A percentile compares a stretch with the other conserved stretches of the same genome.
Evolutionary conservation across 345 rosid species (phyloP).

Genomic region (Alliaria petiolata): DNA sequence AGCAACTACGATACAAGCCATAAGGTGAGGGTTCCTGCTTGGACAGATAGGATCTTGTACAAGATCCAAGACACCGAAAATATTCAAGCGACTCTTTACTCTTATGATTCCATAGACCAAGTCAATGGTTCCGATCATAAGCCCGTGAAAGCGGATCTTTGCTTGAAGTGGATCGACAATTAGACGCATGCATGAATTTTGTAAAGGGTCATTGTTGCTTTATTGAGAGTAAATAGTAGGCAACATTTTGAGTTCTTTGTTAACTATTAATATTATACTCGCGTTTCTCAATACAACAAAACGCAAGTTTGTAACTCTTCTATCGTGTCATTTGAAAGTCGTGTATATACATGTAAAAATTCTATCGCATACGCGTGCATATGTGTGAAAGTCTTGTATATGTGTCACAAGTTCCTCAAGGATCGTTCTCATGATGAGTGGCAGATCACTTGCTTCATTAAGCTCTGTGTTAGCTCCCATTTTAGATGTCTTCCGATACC

Average conservation of each 20-base stretch:
- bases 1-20: conserved; percentile 60
- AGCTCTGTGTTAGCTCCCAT: too few relatives aligned
- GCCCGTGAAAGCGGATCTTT: conserved; percentile 53
- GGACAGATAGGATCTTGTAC: conserved; percentile 55
- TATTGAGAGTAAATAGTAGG: neutral
- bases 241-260: neutral
- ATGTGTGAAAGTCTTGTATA: too few relatives aligned
- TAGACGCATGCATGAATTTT: neutral
- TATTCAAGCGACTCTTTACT: conserved; percentile 36
- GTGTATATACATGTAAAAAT: too few relatives aligned
- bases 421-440: too few relatives aligned
- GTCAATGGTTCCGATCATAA: conserved; percentile 51
- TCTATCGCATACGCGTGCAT: too few relatives aligned
- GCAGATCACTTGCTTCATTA: too few relatives aligned
- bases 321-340: too few relatives aligned
- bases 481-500: too few relatives aligned
- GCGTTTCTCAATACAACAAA: neutral
- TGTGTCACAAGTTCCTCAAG: too few relatives aligned
- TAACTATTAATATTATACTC: neutral
- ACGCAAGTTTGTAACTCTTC: neutral
- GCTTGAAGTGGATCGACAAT: conserved; percentile 29
- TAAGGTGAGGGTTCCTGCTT: conserved; percentile 58
- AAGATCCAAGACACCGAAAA: conserved; percentile 36
- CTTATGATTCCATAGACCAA: conserved; percentile 49
- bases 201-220: neutral